Base-by-base conservation (phyloP, 106 monocot genomes). In the Agapanthus africanus region DNA sequence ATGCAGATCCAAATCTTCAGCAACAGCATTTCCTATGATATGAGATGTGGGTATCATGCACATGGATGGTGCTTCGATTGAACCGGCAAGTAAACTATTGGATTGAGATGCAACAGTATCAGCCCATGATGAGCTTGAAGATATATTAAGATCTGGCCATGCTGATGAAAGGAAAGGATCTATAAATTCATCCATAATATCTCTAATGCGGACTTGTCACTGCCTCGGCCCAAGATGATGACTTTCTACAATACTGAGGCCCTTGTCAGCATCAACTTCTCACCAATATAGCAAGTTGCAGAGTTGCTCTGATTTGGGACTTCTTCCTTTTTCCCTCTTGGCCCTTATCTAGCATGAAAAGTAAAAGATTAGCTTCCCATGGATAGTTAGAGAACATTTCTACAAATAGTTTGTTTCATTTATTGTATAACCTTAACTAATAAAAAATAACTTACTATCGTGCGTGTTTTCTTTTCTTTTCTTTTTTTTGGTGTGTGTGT, bases 181-280 rank as follows among this genome's bases (percentile, higher is more conserved):
- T 38, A 78, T 37, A 40, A 72, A 78, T 33, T 81, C 76, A 72
- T 87, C 83, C 87, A 87, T 83, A 31, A n/a, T 47, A 50, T 66
- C 37, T 27, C 40, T 41, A 14, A 41, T 39, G 11, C 21, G 64
- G 9, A 56, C 28, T 56, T 56, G 25, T 56, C 6, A 11, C 15
- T 54, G 28, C 56, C 50, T 50, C 50, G 7, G 30, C 11, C 56
- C 26, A 56, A 16, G 28, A 56, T 14, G 28, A 34, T 35, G 4
- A n/a, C n/a, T n/a, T n/a, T n/a, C n/a, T n/a, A n/a, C n/a, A n/a
- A n/a, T n/a, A n/a, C n/a, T n/a, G n/a, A n/a, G n/a, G n/a, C n/a
- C n/a, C n/a, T n/a, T n/a, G n/a, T n/a, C n/a, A n/a, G n/a, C n/a
- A n/a, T n/a, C n/a, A 61, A 19, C 61, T 61, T 61, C 36, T 36